Base-by-base conservation (phyloP, 176 grass and related monocot species). In the Dactylis glomerata region DNA sequence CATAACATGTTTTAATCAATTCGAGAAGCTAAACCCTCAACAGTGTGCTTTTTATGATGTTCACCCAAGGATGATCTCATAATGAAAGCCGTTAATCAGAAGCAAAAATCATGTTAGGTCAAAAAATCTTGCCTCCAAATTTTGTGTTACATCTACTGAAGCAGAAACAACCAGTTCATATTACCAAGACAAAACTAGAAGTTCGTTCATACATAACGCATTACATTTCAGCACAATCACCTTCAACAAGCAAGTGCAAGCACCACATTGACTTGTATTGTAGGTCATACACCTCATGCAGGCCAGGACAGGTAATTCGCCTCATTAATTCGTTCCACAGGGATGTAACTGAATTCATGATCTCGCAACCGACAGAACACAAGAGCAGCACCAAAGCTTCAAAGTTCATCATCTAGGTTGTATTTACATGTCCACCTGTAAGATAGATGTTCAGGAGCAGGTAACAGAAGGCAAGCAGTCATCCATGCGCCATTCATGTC, bases 191-290 rank as follows among this genome's bases (percentile, higher is more conserved):
- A 82, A 26, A 55, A 68, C 42, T 78, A 38, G 38, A 82, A 86
- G 72, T 54, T 50, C n/a, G 50, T 81, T 74, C 75, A 80, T 81
- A 91, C 49, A 87, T 87, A 84, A 87, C 32, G 61, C 75, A 83
- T 84, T 76, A 80, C 75, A 87, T 68, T 91, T 84, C 80, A 83
- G 68, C 67, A 80, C 87, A 90, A 87, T 61, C 75, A 80, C 46
- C 76, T 69, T 69, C 17, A 32, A 24, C 68, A 81, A 83, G 68
- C 75, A 68, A 57, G 54, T 9, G 17, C 62, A 75, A 66, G 54
- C 17, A 8, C 62, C 49, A 61, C 9, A 5, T 44, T 57, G 26
- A 89, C n/a, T 8, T n/a, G 65, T 45, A 36, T 1, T 16, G 59
- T 64, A 80, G 11, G 56, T 2, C 17, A 38, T 74, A 20, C 57